Percentiles rank a stretch among this genome's conserved stretches.
These are phyloP conservation scores for Corymbia maculata DNA, from an alignment of 345 rosid species.

Conservation along the genomic window DNA sequence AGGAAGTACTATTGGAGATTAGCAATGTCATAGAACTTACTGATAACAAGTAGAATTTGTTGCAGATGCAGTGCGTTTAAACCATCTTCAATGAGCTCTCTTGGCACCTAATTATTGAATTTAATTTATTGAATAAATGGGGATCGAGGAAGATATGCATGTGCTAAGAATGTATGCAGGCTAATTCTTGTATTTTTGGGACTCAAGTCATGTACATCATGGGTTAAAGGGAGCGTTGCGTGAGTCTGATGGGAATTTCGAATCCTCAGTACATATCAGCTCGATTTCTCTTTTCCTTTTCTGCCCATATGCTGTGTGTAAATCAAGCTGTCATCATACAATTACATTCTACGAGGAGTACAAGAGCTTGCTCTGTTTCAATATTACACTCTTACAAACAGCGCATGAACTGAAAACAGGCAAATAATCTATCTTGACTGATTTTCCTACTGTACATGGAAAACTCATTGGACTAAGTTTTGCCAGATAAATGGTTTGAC, in stretches of 20 bases:
- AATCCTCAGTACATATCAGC: not conserved
- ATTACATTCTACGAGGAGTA: not conserved
- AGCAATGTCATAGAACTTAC: not conserved
- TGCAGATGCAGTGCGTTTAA: not conserved
- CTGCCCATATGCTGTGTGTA: not conserved
- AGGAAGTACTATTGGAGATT: not conserved
- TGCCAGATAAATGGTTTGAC: not conserved
- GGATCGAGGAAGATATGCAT: not conserved
- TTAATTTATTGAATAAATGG: not conserved
- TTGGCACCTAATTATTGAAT: not conserved
- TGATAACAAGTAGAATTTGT: not conserved
- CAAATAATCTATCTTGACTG: not conserved
- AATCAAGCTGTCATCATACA: not conserved
- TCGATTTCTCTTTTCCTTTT: not conserved
- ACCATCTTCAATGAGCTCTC: not conserved
- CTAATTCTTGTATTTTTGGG: not conserved
- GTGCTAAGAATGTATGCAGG: not conserved
- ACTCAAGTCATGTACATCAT: not conserved
- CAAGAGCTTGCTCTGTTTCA: not conserved
- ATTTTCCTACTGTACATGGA: not conserved
- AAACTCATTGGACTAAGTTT: not conserved
- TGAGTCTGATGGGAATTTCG: not conserved
- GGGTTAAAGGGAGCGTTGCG: not conserved
- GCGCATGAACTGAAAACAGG: not conserved
- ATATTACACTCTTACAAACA: not conserved